Conservation (phyloP, 2,329 filamentous ascomycete genomes). For the Stemphylium lycopersici region DNA sequence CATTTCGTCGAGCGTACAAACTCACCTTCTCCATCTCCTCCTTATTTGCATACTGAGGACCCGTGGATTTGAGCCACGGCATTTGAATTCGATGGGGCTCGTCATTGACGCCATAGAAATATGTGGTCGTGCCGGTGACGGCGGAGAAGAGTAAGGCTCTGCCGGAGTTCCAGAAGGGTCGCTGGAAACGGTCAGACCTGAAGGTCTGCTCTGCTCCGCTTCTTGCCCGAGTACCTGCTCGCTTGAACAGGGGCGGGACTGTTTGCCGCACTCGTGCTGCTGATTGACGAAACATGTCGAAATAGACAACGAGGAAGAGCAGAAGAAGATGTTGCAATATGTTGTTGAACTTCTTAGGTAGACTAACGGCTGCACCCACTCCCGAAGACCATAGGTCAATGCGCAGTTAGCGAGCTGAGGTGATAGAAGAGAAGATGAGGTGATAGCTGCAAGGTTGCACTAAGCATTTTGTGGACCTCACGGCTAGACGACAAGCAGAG, state of each 20-base stretch:
- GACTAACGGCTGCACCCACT: constrained; percentile 26
- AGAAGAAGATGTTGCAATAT: constrained; percentile 12
- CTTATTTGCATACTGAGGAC: constrained; percentile 56
- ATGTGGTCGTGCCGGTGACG: constrained; percentile 60
- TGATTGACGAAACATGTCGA: constrained; percentile 44
- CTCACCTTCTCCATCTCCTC: constrained; percentile 59
- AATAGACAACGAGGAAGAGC: constrained; percentile 14
- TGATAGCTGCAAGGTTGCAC: constrained; percentile 24
- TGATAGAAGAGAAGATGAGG: constrained; percentile 23
- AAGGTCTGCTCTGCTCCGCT: constrained; percentile 33
- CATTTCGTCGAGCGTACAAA: neutral
- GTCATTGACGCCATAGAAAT: constrained; percentile 56
- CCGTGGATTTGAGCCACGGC: constrained; percentile 32
- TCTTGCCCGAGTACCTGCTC: constrained; percentile 33
- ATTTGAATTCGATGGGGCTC: constrained; percentile 39
- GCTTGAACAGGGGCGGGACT: constrained; percentile 38
- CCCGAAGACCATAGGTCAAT: constrained; percentile 34
- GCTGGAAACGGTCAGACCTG: constrained; percentile 26
- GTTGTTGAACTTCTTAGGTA: constrained; percentile 20
- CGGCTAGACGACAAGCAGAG: constrained; percentile 28
- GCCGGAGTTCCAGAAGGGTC: constrained; percentile 55
- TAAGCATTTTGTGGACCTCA: constrained; percentile 38
- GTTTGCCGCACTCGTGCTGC: constrained; percentile 36
- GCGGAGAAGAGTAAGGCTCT: constrained; percentile 57
- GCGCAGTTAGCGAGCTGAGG: constrained; percentile 23